Conservation (phyloP, 192 early-diverging fungal species). For the Entomortierella lignicola region DNA sequence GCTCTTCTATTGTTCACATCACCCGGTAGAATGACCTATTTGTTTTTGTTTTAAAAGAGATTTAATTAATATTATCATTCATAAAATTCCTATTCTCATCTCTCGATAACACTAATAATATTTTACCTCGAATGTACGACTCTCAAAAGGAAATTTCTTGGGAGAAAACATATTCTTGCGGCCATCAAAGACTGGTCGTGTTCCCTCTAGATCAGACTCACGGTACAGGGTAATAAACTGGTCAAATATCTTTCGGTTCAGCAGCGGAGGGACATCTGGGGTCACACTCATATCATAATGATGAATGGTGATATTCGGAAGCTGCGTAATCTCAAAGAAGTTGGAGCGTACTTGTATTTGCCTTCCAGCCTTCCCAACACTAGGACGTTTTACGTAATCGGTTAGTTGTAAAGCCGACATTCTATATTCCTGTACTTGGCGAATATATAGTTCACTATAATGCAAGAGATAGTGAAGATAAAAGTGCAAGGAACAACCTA, state of each 20-base stretch:
- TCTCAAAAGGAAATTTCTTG: conserved; percentile 61
- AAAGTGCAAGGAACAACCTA: too few species aligned
- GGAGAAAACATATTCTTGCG: conserved; percentile 80
- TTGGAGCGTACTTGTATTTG: conserved; percentile 67
- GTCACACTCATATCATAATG: conserved; percentile 87
- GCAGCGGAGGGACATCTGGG: conserved; percentile 80
- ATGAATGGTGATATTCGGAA: conserved; percentile 73
- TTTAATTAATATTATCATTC: too few species aligned
- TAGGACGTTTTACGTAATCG: conserved; percentile 56
- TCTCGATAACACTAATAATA: not conserved
- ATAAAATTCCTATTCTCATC: too few species aligned
- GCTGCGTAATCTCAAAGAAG: conserved; percentile 77
- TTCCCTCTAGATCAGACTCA: conserved; percentile 64
- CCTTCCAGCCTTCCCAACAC: conserved; percentile 58
- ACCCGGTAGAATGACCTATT: conserved; percentile 46
- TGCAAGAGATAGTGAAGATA: not conserved
- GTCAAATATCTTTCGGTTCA: conserved; percentile 76
- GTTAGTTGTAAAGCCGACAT: conserved; percentile 25
- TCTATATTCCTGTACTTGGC: not conserved
- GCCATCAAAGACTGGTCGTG: conserved; percentile 84
- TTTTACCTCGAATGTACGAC: conserved; percentile 65
- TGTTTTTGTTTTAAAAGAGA: not conserved
- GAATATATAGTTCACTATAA: too few species aligned
- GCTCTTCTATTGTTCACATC: conserved; percentile 26
- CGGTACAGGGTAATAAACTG: conserved; percentile 65